Conservation (phyloP, 129 eudicot species). For the Oenanthe sinensis region DNA sequence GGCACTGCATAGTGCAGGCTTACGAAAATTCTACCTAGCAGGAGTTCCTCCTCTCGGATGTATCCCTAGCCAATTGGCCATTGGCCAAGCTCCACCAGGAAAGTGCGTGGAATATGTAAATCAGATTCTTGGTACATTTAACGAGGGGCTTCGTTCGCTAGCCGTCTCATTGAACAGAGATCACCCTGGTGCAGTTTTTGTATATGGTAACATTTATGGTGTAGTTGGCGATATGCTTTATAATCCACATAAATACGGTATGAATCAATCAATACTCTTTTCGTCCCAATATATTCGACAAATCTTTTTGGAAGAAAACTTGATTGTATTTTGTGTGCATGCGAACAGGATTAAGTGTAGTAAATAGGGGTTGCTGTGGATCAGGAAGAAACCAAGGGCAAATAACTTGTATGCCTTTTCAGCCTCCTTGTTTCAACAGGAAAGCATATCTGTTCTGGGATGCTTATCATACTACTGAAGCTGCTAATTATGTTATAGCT, state of each 20-base stretch:
- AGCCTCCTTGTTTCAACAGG: slow-evolving; percentile 56
- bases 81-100: slow-evolving; percentile 65
- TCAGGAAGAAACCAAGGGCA: slow-evolving; percentile 67
- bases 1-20: slow-evolving; percentile 66
- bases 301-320: too few relatives aligned
- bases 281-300: background rate
- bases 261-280: background rate
- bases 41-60: slow-evolving; percentile 94
- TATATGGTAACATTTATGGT: slow-evolving; percentile 65
- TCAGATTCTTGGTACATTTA: slow-evolving; percentile 67
- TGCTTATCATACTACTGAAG: slow-evolving; percentile 82
- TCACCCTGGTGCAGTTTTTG: slow-evolving; percentile 74
- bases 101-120: slow-evolving; percentile 79
- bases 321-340: background rate
- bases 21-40: slow-evolving; percentile 57
- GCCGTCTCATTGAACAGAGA: slow-evolving; percentile 48
- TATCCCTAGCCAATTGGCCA: slow-evolving; percentile 72
- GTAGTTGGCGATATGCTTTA: slow-evolving; percentile 71
- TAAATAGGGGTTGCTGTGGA: slow-evolving; percentile 74
- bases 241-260: slow-evolving; percentile 58
- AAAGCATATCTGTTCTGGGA: slow-evolving; percentile 84
- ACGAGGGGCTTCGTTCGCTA: slow-evolving; percentile 56
- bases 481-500: slow-evolving; percentile 68
- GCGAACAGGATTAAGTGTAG: slow-evolving; percentile 53
- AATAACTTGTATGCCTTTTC: slow-evolving; percentile 58